Base-by-base conservation (phyloP, 768 basidiomycete genomes). In the Gymnopilus junonius region DNA sequence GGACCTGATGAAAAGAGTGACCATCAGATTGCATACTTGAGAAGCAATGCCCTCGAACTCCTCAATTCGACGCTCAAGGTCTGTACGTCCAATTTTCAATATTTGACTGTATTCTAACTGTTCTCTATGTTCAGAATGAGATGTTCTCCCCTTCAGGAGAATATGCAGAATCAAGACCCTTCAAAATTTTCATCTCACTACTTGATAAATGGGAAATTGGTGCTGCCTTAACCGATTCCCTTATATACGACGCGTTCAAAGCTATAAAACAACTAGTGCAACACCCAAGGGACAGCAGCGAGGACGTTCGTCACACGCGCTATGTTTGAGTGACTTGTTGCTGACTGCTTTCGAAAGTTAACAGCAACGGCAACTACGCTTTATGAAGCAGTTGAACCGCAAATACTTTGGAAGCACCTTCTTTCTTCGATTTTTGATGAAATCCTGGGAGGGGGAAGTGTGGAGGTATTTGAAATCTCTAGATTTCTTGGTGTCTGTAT, bases 191-290 rank as follows among this genome's bases (percentile, higher is more conserved):
- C 74, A 90, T 99, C 23, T 96, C 95, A 1, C 75, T 99, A 17
- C 79, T 98, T 67, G 97, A 99, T 75, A 97, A 97, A 74, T 98
- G 94, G 93, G 97, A 99, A 74, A 90, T 99, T 46, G 97, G 97
- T 4, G 86, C 85, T 8, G 82, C 85, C 0, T 75, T 99, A 27
- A 95, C 95, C 0, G 90, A 94, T 40, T 81, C 80, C 6, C 77
- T 98, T 55, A 86, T 93, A 11, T 87, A 92, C 67, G 93, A 97
- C 67, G 83, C 93, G 0, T 87, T 98, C 69, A 87, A 82, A 55
- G 87, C 92, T 2, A 79, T 97, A 54, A 86, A 86, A 72, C 71
- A 79, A 17, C 78, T 87, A 17, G 74, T 87, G 46, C 79, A 86
- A 35, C 77, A 82, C 7, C 79, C 84, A 42, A 75, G 81, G 15